phyloP scores from a whole-genome alignment of 2,329 filamentous ascomycete species.

The Knoxdaviesia proteae region DNA sequence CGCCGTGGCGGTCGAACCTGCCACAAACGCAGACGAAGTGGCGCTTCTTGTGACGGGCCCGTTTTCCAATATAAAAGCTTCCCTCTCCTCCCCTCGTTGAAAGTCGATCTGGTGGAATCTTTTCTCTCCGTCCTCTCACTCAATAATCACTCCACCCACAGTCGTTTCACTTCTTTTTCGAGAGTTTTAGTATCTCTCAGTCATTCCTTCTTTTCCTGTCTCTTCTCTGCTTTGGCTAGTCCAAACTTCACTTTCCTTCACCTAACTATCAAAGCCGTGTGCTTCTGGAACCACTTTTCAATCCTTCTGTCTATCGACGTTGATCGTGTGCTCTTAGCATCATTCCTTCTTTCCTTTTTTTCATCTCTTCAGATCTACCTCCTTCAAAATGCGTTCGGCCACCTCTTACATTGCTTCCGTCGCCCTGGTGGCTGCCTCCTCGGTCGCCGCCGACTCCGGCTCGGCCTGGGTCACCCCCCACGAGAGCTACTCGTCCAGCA shows the following conservation, averaged over 20 bases:
- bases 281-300: neutral
- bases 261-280: neutral
- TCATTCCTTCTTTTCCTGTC: too few species aligned
- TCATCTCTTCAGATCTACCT: too few species aligned
- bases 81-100: neutral
- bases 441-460: constrained; percentile 10
- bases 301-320: neutral
- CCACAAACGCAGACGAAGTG: too few species aligned
- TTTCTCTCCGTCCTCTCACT: neutral
- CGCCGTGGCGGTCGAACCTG: constrained; percentile 5
- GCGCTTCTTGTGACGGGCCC: too few species aligned
- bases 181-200: too few species aligned
- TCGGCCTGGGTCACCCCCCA: constrained; percentile 28
- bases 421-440: constrained; percentile 8
- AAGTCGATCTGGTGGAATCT: neutral
- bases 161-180: too few species aligned
- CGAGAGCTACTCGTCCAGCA: constrained; percentile 31
- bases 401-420: constrained; percentile 1
- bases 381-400: neutral
- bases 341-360: too few species aligned
- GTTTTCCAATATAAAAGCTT: neutral
- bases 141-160: neutral
- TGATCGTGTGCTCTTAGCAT: too few species aligned
- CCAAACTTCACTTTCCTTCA: neutral
- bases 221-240: too few species aligned